These are phyloP conservation scores for Fusarium bactridioides DNA, from an alignment of 2,329 filamentous ascomycete species.

Conservation along the genomic window DNA sequence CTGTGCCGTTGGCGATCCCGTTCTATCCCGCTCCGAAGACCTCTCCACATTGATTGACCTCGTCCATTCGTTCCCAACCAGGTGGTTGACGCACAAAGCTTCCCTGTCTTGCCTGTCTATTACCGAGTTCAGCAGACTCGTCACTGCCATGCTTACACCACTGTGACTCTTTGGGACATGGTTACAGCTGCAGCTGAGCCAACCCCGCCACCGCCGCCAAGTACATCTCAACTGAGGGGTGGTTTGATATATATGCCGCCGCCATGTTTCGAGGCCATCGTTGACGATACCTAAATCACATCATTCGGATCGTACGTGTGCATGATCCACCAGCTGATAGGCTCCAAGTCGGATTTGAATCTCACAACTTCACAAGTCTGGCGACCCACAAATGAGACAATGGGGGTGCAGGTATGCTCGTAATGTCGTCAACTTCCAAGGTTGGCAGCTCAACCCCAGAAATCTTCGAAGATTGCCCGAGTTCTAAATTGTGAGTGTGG, in stretches of 20 bases:
- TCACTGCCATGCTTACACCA: conserved; percentile 32
- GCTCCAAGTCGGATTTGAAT: conserved; percentile 22
- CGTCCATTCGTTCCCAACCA: conserved; percentile 37
- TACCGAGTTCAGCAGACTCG: conserved; percentile 32
- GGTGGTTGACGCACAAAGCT: conserved; percentile 36
- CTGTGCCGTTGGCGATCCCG: conserved; percentile 37
- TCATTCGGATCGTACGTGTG: conserved; percentile 39
- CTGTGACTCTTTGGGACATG: conserved; percentile 31
- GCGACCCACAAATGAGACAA: conserved; percentile 26
- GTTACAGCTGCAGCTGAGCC: conserved; percentile 11
- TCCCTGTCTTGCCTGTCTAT: conserved; percentile 28
- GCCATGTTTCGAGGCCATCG: conserved; percentile 38
- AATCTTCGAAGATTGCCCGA: conserved; percentile 6
- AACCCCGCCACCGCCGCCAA: conserved; percentile 30
- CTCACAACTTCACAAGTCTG: conserved; percentile 19
- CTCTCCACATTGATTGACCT: conserved; percentile 31
- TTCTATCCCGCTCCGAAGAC: conserved; percentile 39
- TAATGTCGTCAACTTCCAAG: conserved; percentile 28
- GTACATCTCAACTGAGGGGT: conserved; percentile 32
- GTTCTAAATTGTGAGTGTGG: conserved; percentile 32
- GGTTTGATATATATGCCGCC: conserved; percentile 33
- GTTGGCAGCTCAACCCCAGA: conserved; percentile 24
- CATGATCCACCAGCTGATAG: conserved; percentile 34
- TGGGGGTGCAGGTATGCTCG: conserved; percentile 24
- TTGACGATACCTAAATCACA: conserved; percentile 39